These are phyloP conservation scores for Tephrocybe sp. DNA, from an alignment of 768 basidiomycete genomes.

Conservation along the genomic window DNA sequence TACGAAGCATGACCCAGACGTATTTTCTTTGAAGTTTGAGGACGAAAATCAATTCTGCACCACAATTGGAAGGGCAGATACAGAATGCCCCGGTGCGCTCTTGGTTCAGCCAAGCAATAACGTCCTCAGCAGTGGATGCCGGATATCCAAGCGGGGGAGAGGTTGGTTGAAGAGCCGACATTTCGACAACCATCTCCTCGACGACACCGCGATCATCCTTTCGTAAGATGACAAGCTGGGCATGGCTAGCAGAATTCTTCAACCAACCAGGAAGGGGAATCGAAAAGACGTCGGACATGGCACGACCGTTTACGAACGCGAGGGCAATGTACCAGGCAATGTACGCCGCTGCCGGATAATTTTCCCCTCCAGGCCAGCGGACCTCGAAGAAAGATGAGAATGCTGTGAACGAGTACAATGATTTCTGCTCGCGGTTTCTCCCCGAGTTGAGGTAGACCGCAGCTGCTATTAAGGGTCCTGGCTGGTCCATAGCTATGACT, in stretches of 20 bases:
- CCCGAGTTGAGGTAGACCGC: not conserved
- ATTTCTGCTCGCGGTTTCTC: not conserved
- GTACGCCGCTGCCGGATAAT: not conserved
- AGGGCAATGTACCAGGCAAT: not conserved
- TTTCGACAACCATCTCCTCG: not conserved
- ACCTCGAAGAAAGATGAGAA: not conserved
- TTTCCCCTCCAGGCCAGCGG: not conserved
- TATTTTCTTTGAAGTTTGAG: no score
- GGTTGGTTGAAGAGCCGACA: not conserved
- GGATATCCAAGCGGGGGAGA: not conserved
- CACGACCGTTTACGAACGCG: not conserved
- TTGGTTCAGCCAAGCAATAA: no score
- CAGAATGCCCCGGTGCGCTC: no score
- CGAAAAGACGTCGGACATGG: not conserved
- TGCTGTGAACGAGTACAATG: not conserved
- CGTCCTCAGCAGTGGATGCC: not conserved
- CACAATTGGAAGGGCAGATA: no score
- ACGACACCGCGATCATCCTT: not conserved
- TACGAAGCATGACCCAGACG: no score
- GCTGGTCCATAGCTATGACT: constrained; percentile 4
- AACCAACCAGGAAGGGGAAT: not conserved
- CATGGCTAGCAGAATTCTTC: not conserved
- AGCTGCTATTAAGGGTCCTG: not conserved
- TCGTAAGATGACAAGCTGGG: not conserved
- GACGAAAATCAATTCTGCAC: no score